Base-by-base conservation (phyloP, 192 early-diverging fungal species). In the Coemansia sp. region DNA sequence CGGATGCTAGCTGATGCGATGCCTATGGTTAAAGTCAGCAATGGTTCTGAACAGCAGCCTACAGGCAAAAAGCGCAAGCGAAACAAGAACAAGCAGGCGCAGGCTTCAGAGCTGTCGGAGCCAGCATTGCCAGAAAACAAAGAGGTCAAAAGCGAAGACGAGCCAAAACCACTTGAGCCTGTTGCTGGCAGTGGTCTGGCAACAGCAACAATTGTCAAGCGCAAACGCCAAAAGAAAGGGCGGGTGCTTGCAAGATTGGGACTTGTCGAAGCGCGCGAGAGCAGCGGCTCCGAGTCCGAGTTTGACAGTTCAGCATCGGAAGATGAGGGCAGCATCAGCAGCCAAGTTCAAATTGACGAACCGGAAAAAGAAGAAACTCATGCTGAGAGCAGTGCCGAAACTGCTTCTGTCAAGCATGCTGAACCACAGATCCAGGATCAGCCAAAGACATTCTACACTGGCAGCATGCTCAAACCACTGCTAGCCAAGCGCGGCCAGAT, bases 271-370 rank as follows among this genome's bases (percentile, higher is more conserved):
- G 45, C 55, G 0, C 55, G 44, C 42, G 43, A 50, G 19, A 57
- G 44, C 19, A 11, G 15, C 33, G 46, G 47, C 31, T 5, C 23
- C 2, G 86, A 84, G 28, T 78, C 80, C 6, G 86, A 88, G 0
- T 87, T 88, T 70, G 88, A 89, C 73, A 88, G 88, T 53, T 90
- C 89, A 4, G 82, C 86, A 3, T 71, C 87, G 10, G 81, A 79
- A 28, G 50, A 61, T 36, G 57, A 54, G 4, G 31, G 13, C 28
- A 9, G 23, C 35, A 7, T 20, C 13, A 54, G 41, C 53, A 36
- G 45, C 23, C 41, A 58, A 65, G 7, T 10, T 10, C 33, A 35
- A 7, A 35, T 35, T 12, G 63, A 67, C 2, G 59, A 77, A 9
- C 52, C 39, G 3, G 67, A 67, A 13, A 59, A 7, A 33, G 4